Conservation (phyloP, 805 yeast genomes). For the Saccharomycopsis lassenensis region DNA sequence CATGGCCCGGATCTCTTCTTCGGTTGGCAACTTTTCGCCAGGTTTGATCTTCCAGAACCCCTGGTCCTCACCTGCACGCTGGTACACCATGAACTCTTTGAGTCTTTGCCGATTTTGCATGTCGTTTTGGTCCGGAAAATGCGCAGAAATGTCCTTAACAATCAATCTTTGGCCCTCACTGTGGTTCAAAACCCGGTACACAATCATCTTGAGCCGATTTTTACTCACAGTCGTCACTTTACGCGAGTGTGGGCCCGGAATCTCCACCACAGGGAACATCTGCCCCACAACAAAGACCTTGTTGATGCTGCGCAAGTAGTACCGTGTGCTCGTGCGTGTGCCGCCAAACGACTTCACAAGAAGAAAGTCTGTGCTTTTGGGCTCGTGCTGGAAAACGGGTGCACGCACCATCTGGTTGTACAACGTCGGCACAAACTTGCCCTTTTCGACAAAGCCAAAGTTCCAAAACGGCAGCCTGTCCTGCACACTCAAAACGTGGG, state of each 20-base stretch:
- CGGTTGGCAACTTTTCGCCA: conserved; percentile 56
- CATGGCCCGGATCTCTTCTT: conserved; percentile 69
- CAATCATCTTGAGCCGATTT: conserved; percentile 88
- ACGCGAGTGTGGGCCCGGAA: conserved; percentile 96
- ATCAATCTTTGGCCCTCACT: conserved; percentile 63
- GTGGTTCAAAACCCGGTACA: conserved; percentile 72
- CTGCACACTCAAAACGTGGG: conserved; percentile 90
- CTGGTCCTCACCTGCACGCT: conserved; percentile 86
- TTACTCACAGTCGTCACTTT: conserved; percentile 89
- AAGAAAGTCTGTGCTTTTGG: conserved; percentile 68
- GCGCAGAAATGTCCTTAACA: conserved; percentile 79
- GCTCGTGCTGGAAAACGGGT: conserved; percentile 83
- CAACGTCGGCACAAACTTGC: conserved; percentile 85
- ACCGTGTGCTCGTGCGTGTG: conserved; percentile 44
- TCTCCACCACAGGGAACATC: conserved; percentile 82
- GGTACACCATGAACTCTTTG: conserved; percentile 97
- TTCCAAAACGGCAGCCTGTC: conserved; percentile 98
- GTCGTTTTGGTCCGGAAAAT: conserved; percentile 95
- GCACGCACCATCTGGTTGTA: conserved; percentile 90
- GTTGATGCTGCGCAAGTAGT: conserved; percentile 56
- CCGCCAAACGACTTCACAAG: conserved; percentile 74
- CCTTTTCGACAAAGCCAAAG: conserved; percentile 92
- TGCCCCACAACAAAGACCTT: conserved; percentile 85
- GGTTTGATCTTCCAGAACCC: conserved; percentile 88
- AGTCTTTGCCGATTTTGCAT: conserved; percentile 93